Evolutionary conservation across 768 basidiomycete genomes (phyloP), one percentile per base, ranked within the genome.

Genomic region (Tricholoma saponaceum): DNA sequence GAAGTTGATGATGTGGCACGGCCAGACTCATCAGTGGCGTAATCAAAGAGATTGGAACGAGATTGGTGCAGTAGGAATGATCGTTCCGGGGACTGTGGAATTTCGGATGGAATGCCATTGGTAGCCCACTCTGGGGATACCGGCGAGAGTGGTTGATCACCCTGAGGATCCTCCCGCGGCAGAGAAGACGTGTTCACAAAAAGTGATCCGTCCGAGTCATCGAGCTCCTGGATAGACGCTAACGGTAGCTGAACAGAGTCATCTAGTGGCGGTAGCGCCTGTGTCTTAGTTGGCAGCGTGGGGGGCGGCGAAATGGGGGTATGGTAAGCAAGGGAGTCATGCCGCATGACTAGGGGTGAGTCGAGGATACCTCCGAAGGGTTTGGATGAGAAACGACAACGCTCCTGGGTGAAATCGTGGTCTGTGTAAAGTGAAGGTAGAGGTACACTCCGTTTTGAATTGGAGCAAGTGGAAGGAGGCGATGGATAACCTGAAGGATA

Each of bases 291-390:
- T 20, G 75, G 74, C 54, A 76, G 66, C 18, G 76, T 79, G 33
- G 75, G 72, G 16, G 78, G 78, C 52, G 78, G 79, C 18, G 78
- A 76, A 57, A 73, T 67, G 2, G 71, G 78, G 14, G 51, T 59
- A 30, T 70, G 68, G 26, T 57, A 67, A 20, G 62, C 59, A 49
- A 69, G 53, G 41, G 68, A 67, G 63, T 62, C 62, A 57, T 70
- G 68, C 28, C 67, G 68, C 65, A 73, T 67, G 52, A 70, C 65
- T 1, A 66, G 57, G 2, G 76, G 70, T 1, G 73, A 75, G 63
- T 74, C 72, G 52, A 74, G 67, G 22, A 73, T 55, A 14, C 74
- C 72, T 3, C 60, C 60, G 28, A 62, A 64, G 16, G 30, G 54
- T 47, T 50, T 44, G 13, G 18, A 46, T 23, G 47, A 41, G 7